phyloP scores from a whole-genome alignment of 495 filamentous ascomycete species.

The Aspergillus cavernicola region DNA sequence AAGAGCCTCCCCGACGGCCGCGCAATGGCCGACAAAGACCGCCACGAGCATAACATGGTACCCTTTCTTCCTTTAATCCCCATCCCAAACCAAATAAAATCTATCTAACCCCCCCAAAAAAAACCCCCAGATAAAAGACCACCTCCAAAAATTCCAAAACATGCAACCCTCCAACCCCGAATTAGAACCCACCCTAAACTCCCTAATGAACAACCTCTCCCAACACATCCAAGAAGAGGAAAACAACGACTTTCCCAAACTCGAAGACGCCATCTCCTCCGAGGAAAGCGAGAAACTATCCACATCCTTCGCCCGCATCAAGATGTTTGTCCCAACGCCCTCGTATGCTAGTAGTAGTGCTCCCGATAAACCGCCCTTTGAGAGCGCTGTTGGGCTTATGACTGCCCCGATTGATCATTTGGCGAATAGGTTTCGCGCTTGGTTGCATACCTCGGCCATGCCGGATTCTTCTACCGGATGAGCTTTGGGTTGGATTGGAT shows the following conservation, averaged over 20 bases:
- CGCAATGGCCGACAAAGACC: conserved; percentile 55
- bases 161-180: conserved; percentile 40
- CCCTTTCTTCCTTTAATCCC: not conserved
- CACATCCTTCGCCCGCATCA: conserved; percentile 54
- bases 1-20: conserved; percentile 49
- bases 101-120: too few species aligned
- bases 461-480: not conserved
- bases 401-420: conserved; percentile 34
- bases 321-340: conserved; percentile 57
- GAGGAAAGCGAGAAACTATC: conserved; percentile 41
- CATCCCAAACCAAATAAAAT: not conserved
- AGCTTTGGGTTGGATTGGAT: too few species aligned
- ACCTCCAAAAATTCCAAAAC: conserved; percentile 59
- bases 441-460: conserved; percentile 19
- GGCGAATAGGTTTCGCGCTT: conserved; percentile 31
- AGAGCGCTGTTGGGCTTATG: conserved; percentile 29
- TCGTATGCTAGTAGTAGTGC: conserved; percentile 53
- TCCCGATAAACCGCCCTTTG: conserved; percentile 32
- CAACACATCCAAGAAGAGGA: conserved; percentile 64
- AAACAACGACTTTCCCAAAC: conserved; percentile 47
- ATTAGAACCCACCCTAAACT: conserved; percentile 50
- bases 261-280: conserved; percentile 44
- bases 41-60: conserved; percentile 49
- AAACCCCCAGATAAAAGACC: conserved; percentile 64
- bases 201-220: conserved; percentile 47